phyloP scores from a whole-genome alignment of 306 rosid species.

The Senna siamea region DNA sequence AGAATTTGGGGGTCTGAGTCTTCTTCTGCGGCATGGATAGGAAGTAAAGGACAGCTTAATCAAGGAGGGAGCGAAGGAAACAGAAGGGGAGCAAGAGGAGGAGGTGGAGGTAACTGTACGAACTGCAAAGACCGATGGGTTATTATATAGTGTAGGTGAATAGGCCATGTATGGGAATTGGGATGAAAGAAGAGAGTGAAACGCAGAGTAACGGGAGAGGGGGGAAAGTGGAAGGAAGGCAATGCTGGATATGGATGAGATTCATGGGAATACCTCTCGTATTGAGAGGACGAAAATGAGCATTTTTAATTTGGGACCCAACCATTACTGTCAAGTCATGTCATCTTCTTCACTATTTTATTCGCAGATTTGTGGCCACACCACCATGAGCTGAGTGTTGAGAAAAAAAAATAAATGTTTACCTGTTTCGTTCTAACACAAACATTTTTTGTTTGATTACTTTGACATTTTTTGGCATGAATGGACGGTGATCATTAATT shows the following conservation, averaged over 20 bases:
- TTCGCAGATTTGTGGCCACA: neutral
- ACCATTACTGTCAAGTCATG: neutral
- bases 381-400: no score
- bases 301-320: no score
- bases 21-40: conserved; percentile 26
- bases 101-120: conserved; percentile 44
- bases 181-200: neutral
- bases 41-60: conserved; percentile 33
- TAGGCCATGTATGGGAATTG: conserved; percentile 29
- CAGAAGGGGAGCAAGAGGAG: conserved; percentile 9
- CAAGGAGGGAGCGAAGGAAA: conserved; percentile 34
- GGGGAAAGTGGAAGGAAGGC: neutral
- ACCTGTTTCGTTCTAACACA: no score
- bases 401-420: no score
- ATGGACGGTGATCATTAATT: no score
- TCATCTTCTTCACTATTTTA: neutral
- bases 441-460: no score
- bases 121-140: conserved; percentile 21
- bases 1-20: conserved; percentile 13
- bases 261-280: no score
- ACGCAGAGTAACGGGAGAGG: neutral
- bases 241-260: conserved; percentile 24
- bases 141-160: conserved; percentile 43
- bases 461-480: no score
- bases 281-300: conserved; percentile 1